Evolutionary conservation across 805 yeast genomes (phyloP).

Genomic region (Dipodascus albidus): DNA sequence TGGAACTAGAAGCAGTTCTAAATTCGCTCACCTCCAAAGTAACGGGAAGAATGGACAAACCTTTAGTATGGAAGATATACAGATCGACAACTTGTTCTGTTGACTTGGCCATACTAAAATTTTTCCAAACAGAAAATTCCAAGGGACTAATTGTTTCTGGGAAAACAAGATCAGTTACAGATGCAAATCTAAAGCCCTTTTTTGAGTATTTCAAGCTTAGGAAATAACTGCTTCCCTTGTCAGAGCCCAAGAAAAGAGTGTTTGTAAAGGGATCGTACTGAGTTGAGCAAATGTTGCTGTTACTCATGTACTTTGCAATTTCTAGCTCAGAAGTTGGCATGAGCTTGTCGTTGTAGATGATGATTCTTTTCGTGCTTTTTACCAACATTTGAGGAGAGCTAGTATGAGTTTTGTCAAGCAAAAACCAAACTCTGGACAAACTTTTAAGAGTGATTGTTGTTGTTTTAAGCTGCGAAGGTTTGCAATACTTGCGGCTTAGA

Average conservation of each 20-base stretch:
- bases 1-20: neutral
- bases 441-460: neutral
- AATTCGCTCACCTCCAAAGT: constrained; percentile 4
- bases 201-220: neutral
- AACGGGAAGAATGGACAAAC: constrained; percentile 12
- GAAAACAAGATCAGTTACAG: neutral
- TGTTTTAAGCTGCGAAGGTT: neutral
- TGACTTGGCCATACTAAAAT: neutral
- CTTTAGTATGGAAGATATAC: constrained; percentile 12
- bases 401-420: neutral
- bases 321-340: neutral
- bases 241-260: neutral
- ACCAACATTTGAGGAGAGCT: neutral
- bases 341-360: neutral
- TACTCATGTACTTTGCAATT: neutral
- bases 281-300: neutral
- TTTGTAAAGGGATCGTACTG: neutral
- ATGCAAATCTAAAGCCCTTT: neutral
- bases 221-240: neutral
- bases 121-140: neutral
- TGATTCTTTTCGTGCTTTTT: neutral
- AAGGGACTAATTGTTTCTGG: neutral
- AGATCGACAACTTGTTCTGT: constrained; percentile 6
- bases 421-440: neutral
- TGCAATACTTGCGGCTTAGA: neutral